Conservation (phyloP, 208 protist species). For the Endotrypanum monterogeii region DNA sequence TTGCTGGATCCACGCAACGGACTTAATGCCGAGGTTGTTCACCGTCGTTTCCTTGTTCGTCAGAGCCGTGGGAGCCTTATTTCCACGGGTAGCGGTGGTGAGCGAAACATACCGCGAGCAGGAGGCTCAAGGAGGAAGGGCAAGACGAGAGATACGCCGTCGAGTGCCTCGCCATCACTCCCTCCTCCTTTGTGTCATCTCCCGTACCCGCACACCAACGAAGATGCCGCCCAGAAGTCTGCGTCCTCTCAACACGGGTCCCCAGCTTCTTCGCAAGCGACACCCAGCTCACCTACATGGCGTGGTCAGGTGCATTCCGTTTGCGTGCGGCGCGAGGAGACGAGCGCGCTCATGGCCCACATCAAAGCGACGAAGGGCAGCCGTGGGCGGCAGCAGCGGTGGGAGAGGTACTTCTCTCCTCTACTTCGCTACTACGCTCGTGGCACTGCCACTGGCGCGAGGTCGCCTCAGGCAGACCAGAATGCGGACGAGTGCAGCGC, state of each 20-base stretch:
- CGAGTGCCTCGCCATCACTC: background rate
- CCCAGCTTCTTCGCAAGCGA: background rate
- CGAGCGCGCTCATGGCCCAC: conserved; percentile 18
- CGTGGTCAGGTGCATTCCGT: conserved; percentile 43
- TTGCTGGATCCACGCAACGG: conserved; percentile 58
- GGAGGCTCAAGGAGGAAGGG: conserved; percentile 1
- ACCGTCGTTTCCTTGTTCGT: conserved; percentile 66
- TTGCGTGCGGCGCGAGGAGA: conserved; percentile 39
- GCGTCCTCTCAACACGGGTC: conserved; percentile 1
- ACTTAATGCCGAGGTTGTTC: conserved; percentile 66
- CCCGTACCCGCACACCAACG: conserved; percentile 34
- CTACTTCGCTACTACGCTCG: conserved; percentile 55
- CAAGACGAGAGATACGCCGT: background rate
- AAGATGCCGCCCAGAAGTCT: background rate
- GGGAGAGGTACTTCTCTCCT: conserved; percentile 61
- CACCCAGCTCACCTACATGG: conserved; percentile 13
- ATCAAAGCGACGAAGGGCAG: conserved; percentile 47
- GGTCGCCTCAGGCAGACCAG: background rate
- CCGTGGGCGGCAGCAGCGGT: conserved; percentile 49
- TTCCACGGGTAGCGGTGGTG: background rate
- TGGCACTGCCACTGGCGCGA: conserved; percentile 5
- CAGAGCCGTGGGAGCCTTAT: conserved; percentile 3
- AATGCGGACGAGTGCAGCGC: conserved; percentile 1
- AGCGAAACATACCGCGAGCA: background rate
- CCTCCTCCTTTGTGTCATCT: conserved; percentile 37